Percentiles rank a stretch among this genome's conserved stretches.
phyloP scores from a whole-genome alignment of 2,329 filamentous ascomycete species.

The Aspergillus quadrilineatus region DNA sequence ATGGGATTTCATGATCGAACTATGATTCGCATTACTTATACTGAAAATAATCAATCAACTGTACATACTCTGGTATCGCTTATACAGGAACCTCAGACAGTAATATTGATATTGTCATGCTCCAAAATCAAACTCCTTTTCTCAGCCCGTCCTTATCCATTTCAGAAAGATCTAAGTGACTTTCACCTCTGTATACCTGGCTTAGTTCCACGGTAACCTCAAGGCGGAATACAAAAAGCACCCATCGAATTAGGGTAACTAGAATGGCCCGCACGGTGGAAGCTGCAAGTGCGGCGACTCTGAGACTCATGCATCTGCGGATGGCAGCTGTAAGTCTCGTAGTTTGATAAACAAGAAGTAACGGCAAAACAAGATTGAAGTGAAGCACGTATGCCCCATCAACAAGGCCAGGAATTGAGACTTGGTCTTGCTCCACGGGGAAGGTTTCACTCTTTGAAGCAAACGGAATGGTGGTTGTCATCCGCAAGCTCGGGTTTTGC shows the following conservation, averaged over 20 bases:
- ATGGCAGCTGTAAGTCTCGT: background rate
- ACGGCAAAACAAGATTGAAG: background rate
- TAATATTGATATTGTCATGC: background rate
- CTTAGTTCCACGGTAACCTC: conserved; percentile 1
- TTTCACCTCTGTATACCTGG: background rate
- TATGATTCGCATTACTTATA: background rate
- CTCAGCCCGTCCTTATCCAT: background rate
- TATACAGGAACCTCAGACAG: background rate
- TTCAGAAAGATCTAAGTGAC: too few species aligned
- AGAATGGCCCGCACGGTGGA: background rate
- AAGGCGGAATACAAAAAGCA: background rate
- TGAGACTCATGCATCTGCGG: background rate
- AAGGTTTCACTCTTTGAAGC: background rate
- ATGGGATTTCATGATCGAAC: background rate
- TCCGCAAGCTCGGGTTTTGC: background rate
- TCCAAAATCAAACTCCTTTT: background rate
- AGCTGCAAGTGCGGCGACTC: background rate
- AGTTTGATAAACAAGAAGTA: background rate
- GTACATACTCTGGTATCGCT: background rate
- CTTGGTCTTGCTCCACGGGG: background rate
- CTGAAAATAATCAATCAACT: background rate
- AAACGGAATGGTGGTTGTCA: background rate
- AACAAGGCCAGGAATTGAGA: background rate
- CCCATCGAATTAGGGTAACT: background rate
- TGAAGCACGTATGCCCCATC: conserved; percentile 7